Percentiles rank a stretch among this genome's conserved stretches.
These are phyloP conservation scores for Erodium texanum DNA, from an alignment of 441 rosid genomes.

Conservation along the genomic window DNA sequence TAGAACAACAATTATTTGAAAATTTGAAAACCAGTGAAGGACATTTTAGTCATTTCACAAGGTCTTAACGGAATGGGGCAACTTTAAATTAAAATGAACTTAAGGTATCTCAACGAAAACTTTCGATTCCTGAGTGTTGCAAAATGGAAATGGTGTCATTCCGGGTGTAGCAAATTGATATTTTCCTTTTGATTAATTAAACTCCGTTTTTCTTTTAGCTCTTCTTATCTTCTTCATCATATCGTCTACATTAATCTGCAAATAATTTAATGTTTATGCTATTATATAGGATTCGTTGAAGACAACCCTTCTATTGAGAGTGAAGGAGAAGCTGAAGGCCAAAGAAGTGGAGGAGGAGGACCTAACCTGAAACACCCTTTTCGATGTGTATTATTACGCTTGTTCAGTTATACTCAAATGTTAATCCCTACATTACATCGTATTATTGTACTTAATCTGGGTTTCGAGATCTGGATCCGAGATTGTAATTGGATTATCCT, in stretches of 20 bases:
- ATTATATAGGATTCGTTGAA: slow-evolving; percentile 75
- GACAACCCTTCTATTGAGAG: slow-evolving; percentile 88
- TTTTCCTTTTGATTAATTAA: too few species aligned
- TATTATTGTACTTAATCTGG: too few species aligned
- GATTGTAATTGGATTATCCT: not conserved
- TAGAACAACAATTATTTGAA: too few species aligned
- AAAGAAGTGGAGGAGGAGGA: slow-evolving; percentile 93
- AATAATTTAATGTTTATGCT: not conserved
- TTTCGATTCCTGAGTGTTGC: too few species aligned
- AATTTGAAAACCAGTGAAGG: too few species aligned
- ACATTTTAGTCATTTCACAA: too few species aligned
- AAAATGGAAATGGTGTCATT: too few species aligned
- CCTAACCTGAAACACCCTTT: slow-evolving; percentile 47
- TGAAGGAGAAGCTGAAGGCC: slow-evolving; percentile 93
- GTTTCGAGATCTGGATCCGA: too few species aligned
- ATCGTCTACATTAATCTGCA: not conserved
- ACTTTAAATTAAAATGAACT: too few species aligned
- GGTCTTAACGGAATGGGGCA: too few species aligned
- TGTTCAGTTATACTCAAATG: slow-evolving; percentile 15
- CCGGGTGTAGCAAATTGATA: too few species aligned
- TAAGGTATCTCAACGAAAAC: too few species aligned
- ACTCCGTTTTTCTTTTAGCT: not conserved
- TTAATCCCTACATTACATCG: not conserved
- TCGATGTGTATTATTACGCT: slow-evolving; percentile 12
- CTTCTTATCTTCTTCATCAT: not conserved